phyloP scores from a whole-genome alignment of 768 basidiomycete species.

The Lentinus tigrinus region DNA sequence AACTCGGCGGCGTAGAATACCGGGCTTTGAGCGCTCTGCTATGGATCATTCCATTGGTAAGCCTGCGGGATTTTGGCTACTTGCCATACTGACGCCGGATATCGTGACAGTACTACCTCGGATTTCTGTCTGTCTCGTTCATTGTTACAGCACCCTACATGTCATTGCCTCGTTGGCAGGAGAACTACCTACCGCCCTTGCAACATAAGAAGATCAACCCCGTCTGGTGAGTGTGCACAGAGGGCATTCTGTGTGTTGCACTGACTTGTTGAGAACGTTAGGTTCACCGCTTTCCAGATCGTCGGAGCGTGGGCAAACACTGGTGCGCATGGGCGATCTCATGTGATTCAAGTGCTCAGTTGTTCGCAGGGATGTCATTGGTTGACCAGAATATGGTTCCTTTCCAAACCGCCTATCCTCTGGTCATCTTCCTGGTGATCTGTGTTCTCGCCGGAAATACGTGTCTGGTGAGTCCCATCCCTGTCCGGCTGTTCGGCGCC shows the following conservation, averaged over 20 bases:
- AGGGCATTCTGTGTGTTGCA: background rate
- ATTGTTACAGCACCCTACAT: slow-evolving; percentile 49
- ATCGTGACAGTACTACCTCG: slow-evolving; percentile 42
- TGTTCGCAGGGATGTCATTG: slow-evolving; percentile 35
- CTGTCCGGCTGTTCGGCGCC: background rate
- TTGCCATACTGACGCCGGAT: background rate
- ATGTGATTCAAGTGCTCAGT: background rate
- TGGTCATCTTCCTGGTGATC: slow-evolving; percentile 42
- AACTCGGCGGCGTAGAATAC: slow-evolving; percentile 91
- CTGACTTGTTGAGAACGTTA: slow-evolving; percentile 10
- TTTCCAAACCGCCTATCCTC: slow-evolving; percentile 46
- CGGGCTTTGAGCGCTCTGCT: slow-evolving; percentile 74
- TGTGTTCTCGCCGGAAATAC: slow-evolving; percentile 57
- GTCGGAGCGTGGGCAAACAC: slow-evolving; percentile 51
- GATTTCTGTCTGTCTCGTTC: slow-evolving; percentile 41
- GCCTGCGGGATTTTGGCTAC: background rate
- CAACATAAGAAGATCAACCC: slow-evolving; percentile 42
- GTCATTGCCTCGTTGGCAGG: slow-evolving; percentile 34
- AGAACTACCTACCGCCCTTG: slow-evolving; percentile 34
- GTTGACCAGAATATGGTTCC: slow-evolving; percentile 53
- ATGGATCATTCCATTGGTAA: slow-evolving; percentile 73
- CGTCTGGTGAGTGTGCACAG: slow-evolving; percentile 34
- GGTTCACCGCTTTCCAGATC: slow-evolving; percentile 49
- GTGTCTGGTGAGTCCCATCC: slow-evolving; percentile 42
- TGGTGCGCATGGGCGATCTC: slow-evolving; percentile 26